Evolutionary conservation across 2,329 filamentous ascomycete genomes (phyloP).

Genomic region (Neofusicoccum kwambonambiense): DNA sequence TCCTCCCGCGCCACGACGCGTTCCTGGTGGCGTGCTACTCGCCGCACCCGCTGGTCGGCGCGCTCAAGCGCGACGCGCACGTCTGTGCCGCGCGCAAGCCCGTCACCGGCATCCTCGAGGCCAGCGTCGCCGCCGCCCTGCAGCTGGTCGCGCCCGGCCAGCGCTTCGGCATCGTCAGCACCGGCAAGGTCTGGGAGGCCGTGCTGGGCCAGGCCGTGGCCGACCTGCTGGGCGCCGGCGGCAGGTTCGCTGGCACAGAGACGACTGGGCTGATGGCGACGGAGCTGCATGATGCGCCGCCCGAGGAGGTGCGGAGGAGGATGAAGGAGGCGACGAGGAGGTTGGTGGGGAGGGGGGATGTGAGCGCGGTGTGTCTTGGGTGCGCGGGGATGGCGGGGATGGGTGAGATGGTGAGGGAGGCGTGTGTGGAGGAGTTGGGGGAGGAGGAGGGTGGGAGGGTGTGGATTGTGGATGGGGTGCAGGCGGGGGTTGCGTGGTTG

Average conservation of each 20-base stretch:
- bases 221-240: conserved; percentile 57
- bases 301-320: conserved; percentile 59
- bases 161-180: conserved; percentile 84
- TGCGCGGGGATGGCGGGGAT: conserved; percentile 91
- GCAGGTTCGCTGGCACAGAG: conserved; percentile 72
- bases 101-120: conserved; percentile 85
- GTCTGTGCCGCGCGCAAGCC: conserved; percentile 45
- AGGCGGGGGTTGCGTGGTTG: conserved; percentile 64
- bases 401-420: conserved; percentile 70
- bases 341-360: conserved; percentile 57
- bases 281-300: conserved; percentile 65
- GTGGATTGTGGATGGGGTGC: conserved; percentile 76
- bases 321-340: conserved; percentile 69
- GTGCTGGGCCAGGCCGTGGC: conserved; percentile 67
- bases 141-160: conserved; percentile 51
- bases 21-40: conserved; percentile 88
- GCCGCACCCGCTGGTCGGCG: conserved; percentile 71
- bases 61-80: conserved; percentile 51
- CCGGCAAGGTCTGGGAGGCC: conserved; percentile 77
- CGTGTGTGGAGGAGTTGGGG: conserved; percentile 65
- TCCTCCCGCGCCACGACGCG: conserved; percentile 61
- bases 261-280: conserved; percentile 78
- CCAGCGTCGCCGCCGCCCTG: conserved; percentile 66
- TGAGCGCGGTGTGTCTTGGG: conserved; percentile 75
- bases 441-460: conserved; percentile 58